Evolutionary conservation across 768 basidiomycete species (phyloP), one percentile per base, ranked within the genome.

Genomic region (Naematelia encephala): DNA sequence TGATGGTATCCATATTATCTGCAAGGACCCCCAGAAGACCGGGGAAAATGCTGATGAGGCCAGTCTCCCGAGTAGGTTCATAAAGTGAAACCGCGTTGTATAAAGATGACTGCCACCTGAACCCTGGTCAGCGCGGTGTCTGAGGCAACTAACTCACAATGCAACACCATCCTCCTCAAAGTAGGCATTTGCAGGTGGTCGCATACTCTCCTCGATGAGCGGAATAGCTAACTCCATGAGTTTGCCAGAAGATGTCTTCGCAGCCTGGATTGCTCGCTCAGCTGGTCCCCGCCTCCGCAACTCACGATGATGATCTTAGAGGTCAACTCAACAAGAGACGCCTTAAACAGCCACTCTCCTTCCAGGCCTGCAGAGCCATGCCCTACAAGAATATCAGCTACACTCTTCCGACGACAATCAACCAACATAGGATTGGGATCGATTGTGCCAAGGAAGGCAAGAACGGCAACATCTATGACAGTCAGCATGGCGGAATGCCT

Each of bases 311-410:
- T 72, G 2, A 77, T 61, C 30, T 74, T 74, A 4, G 71, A 67
- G 1, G 73, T 70, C 29, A 77, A 60, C 3, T 70, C 64, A 2
- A 77, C 75, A 13, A 77, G 48, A 14, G 73, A 74, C 1, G 73
- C 69, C 47, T 77, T 77, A 70, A 77, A 77, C 12, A 77, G 63
- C 75, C 75, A 77, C 59, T 77, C 75, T 5, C 75, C 75, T 43
- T 77, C 75, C 2, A 77, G 59, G 10, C 65, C 68, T 4, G 56
- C 57, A 5, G 75, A 64, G 5, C 66, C 62, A 53, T 72, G 68
- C 75, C 75, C 72, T 69, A 44, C 39, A 19, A 25, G 14, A 10
- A 25, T 14, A 23, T 58, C 51, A 46, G 25, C 4, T 14, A 25
- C 23, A 39, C n/a, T 8, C 21, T n/a, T 19, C 42, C 3, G 16